These are phyloP conservation scores for Astrothelium subdiscretum DNA, from an alignment of 495 filamentous ascomycete species.

Conservation along the genomic window DNA sequence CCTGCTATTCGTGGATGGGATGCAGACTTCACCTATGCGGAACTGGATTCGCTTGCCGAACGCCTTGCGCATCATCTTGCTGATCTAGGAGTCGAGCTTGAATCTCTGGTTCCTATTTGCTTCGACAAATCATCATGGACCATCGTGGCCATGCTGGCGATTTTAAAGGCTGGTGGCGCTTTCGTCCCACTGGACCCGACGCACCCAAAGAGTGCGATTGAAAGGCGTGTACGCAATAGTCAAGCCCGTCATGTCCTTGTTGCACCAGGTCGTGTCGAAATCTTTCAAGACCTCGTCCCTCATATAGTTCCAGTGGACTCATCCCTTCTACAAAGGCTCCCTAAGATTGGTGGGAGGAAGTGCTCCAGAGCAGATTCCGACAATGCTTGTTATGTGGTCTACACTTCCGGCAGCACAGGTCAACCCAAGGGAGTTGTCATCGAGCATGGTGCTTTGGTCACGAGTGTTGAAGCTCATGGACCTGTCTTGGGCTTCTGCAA, in stretches of 20 bases:
- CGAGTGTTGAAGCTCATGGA: slow-evolving; percentile 44
- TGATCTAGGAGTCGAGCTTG: slow-evolving; percentile 15
- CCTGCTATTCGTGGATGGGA: slow-evolving; percentile 39
- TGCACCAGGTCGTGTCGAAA: slow-evolving; percentile 7
- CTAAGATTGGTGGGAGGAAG: background rate
- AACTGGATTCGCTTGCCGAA: slow-evolving; percentile 36
- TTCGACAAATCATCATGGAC: slow-evolving; percentile 38
- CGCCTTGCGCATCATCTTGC: slow-evolving; percentile 29
- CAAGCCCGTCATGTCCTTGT: slow-evolving; percentile 15
- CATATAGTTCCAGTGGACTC: slow-evolving; percentile 15
- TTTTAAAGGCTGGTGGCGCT: background rate
- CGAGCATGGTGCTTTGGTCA: slow-evolving; percentile 61
- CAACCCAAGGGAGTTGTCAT: slow-evolving; percentile 68
- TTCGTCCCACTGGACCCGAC: slow-evolving; percentile 15
- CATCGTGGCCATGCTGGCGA: slow-evolving; percentile 28
- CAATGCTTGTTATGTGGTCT: slow-evolving; percentile 59
- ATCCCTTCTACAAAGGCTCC: slow-evolving; percentile 12
- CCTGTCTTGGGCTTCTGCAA: slow-evolving; percentile 46
- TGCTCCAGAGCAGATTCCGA: slow-evolving; percentile 24
- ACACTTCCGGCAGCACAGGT: slow-evolving; percentile 75
- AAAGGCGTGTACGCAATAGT: slow-evolving; percentile 14
- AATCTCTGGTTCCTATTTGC: slow-evolving; percentile 28
- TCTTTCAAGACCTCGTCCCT: slow-evolving; percentile 19
- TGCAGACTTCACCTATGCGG: slow-evolving; percentile 38
- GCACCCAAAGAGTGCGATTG: slow-evolving; percentile 16